Percentiles rank a stretch among this genome's conserved stretches.
phyloP scores from a whole-genome alignment of 2,329 filamentous ascomycete genomes.

The Fragosphaeria purpurea region DNA sequence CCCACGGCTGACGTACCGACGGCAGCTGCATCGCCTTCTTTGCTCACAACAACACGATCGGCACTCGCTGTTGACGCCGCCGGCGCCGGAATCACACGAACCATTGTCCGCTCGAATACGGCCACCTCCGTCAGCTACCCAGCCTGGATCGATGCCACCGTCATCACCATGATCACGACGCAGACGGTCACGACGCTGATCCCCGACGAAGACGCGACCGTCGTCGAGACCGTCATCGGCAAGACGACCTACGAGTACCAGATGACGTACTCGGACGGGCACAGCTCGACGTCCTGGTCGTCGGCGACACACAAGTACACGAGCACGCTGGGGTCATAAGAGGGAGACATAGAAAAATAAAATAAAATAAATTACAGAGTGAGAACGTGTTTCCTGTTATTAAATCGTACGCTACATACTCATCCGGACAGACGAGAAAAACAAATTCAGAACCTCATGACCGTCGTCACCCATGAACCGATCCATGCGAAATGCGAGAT shows the following conservation, averaged over 20 bases:
- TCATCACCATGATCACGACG: conserved; percentile 4
- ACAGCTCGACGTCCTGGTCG: conserved; percentile 9
- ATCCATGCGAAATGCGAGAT: neutral
- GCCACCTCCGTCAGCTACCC: conserved; percentile 3
- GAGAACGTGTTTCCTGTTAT: too few species aligned
- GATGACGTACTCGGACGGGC: conserved; percentile 7
- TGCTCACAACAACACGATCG: too few species aligned
- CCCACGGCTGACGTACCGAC: neutral
- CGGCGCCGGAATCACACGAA: neutral
- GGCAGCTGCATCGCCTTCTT: too few species aligned
- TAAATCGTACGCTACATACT: too few species aligned
- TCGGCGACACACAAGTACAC: conserved; percentile 1
- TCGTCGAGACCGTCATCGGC: conserved; percentile 5
- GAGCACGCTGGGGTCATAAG: neutral
- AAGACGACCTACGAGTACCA: conserved; percentile 7
- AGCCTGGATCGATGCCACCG: conserved; percentile 3
- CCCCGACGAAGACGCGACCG: neutral
- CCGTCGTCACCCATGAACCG: too few species aligned
- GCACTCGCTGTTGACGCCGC: neutral
- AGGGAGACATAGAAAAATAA: neutral
- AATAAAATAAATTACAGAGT: neutral
- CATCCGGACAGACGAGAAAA: neutral
- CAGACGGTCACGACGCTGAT: conserved; percentile 2
- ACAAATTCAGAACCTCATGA: neutral
- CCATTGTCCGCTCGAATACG: conserved; percentile 4